Evolutionary conservation across 2,329 filamentous ascomycete species (phyloP).

Genomic region (Stromatinia cepivora): DNA sequence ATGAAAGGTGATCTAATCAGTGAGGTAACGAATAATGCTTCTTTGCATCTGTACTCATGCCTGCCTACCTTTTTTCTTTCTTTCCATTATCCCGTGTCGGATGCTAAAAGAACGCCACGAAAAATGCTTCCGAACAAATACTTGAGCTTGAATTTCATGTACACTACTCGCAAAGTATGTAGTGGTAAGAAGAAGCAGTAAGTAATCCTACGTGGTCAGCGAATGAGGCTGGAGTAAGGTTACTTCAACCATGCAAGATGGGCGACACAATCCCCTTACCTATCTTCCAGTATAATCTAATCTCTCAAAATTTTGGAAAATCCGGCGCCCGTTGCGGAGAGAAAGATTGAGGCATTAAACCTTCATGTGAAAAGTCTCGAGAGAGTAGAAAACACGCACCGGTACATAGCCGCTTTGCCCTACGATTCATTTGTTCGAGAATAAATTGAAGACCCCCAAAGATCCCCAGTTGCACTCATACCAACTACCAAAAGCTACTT

Average conservation of each 20-base stretch:
- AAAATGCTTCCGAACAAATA: not conserved
- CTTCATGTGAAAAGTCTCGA: not conserved
- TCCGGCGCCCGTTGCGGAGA: not conserved
- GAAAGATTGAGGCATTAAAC: not conserved
- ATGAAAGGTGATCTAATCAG: not conserved
- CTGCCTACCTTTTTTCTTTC: too few species aligned
- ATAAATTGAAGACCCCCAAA: not conserved
- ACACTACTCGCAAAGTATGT: not conserved
- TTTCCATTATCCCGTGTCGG: not conserved
- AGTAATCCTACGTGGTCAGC: slow-evolving; percentile 2
- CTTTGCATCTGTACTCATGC: not conserved
- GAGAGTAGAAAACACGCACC: not conserved
- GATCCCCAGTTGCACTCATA: not conserved
- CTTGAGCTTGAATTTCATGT: not conserved
- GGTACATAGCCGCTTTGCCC: too few species aligned
- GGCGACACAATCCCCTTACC: not conserved
- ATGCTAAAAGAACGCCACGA: not conserved
- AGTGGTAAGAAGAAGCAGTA: not conserved
- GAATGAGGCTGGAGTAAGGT: slow-evolving; percentile 18
- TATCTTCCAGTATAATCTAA: not conserved
- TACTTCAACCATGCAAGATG: not conserved
- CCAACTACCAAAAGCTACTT: not conserved
- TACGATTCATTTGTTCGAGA: not conserved
- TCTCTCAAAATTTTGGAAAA: slow-evolving; percentile 2
- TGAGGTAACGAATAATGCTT: not conserved